Evolutionary conservation across 768 basidiomycete species (phyloP), one percentile per base, ranked within the genome.

Genomic region (Lyophyllum semitale): DNA sequence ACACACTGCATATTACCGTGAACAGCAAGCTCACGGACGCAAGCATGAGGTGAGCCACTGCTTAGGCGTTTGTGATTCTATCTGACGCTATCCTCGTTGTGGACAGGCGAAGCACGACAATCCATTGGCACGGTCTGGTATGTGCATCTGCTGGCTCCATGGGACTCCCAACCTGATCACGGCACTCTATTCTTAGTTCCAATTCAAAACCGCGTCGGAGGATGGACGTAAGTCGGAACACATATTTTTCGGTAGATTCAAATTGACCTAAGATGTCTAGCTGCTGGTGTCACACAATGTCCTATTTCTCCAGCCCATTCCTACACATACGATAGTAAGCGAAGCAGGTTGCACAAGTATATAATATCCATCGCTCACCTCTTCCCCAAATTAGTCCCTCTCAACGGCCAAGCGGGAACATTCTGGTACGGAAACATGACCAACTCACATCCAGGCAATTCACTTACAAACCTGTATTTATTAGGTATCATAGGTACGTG

Each of bases 151-250:
- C 32, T 8, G 23, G 22, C n/a, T 38, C 35, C 4, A 22, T 20
- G 2, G n/a, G 41, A n/a, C 7, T 15, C 12, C 17, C 2, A 29
- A 15, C 5, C 42, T 29, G 50, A 45, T 23, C 26, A 17, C 25
- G 18, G 37, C 51, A 30, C 25, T 41, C 32, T 4, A n/a, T 23
- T 48, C 27, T 32, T 30, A 69, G 67, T 77, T 76, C 62, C 81
- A 82, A 66, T 64, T 72, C 44, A 65, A 72, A 32, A 75, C 77
- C 5, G 76, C 75, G 4, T 68, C 74, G 30, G 78, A 76, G 45
- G 82, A 83, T 45, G 82, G 81, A 7, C 68, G 71, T 66, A 58
- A 46, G 64, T 61, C 45, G 20, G 18, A 38, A 47, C 8, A 17
- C 23, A 5, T 6, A 15, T 18, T 4, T 4, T 8, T 18, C 17